These are phyloP conservation scores for Begonia loranthoides DNA, from an alignment of 306 rosid genomes.

Conservation along the genomic window DNA sequence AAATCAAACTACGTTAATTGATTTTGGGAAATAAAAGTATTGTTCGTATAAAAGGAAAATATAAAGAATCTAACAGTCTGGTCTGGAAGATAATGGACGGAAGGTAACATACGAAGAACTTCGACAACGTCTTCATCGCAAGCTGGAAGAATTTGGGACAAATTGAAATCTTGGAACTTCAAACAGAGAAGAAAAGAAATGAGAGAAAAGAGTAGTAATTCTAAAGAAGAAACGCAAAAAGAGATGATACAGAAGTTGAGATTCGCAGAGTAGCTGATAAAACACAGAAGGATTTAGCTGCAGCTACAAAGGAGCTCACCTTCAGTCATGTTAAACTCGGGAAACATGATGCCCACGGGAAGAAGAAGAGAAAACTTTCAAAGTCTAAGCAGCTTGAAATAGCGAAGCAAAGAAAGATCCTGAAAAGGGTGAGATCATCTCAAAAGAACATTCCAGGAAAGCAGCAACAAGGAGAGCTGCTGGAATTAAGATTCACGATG, in stretches of 20 bases:
- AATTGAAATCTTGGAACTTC: slow-evolving; percentile 32
- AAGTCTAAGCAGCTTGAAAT: slow-evolving; percentile 58
- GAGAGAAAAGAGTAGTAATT: slow-evolving; percentile 28
- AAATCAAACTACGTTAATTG: too few species aligned
- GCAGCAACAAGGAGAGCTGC: slow-evolving; percentile 74
- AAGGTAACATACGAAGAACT: slow-evolving; percentile 69
- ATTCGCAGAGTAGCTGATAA: slow-evolving; percentile 7
- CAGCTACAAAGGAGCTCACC: slow-evolving; percentile 61
- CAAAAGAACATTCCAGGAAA: slow-evolving; percentile 54
- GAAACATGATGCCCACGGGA: slow-evolving; percentile 34
- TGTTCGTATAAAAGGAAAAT: too few species aligned
- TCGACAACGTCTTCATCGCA: slow-evolving; percentile 40
- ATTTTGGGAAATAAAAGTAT: too few species aligned
- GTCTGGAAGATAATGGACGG: slow-evolving; percentile 33
- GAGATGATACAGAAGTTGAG: slow-evolving; percentile 27
- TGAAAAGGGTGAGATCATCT: slow-evolving; percentile 44
- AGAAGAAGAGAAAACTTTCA: slow-evolving; percentile 52
- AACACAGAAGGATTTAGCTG: slow-evolving; percentile 43
- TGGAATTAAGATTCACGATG: slow-evolving; percentile 75
- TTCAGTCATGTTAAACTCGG: slow-evolving; percentile 63
- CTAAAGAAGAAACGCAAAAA: slow-evolving; percentile 41
- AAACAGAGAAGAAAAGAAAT: slow-evolving; percentile 28
- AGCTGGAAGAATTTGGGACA: slow-evolving; percentile 42
- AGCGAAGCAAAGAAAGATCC: slow-evolving; percentile 72
- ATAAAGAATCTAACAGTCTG: too few species aligned